Percentiles rank a stretch among this genome's conserved stretches.
Evolutionary conservation across 176 grass and related monocot species (phyloP).

Genomic region (Zea luxurians): DNA sequence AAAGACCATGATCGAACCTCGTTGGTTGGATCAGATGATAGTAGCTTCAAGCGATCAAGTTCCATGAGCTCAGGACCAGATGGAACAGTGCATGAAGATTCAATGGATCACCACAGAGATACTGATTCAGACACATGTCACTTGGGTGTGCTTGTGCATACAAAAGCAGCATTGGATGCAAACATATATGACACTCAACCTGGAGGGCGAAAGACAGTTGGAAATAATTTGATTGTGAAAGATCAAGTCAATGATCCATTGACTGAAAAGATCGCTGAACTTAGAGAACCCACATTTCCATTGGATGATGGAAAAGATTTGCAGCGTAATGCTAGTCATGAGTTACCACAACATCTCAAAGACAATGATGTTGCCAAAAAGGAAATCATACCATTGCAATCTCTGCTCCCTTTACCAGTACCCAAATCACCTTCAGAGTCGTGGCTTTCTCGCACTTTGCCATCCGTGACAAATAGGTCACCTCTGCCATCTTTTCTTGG

Average conservation of each 20-base stretch:
- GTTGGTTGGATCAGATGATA: slow-evolving; percentile 45
- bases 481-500: slow-evolving; percentile 72
- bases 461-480: slow-evolving; percentile 65
- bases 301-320: slow-evolving; percentile 38
- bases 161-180: slow-evolving; percentile 24
- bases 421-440: slow-evolving; percentile 97
- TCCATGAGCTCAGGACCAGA: slow-evolving; percentile 61
- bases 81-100: slow-evolving; percentile 47
- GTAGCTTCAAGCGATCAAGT: slow-evolving; percentile 54
- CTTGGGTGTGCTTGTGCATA: slow-evolving; percentile 32
- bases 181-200: slow-evolving; percentile 23
- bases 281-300: slow-evolving; percentile 6
- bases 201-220: slow-evolving; percentile 13
- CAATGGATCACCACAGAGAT: slow-evolving; percentile 45
- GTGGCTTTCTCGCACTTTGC: slow-evolving; percentile 90
- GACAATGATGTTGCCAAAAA: slow-evolving; percentile 32
- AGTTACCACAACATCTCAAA: slow-evolving; percentile 19
- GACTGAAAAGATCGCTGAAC: slow-evolving; percentile 10
- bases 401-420: slow-evolving; percentile 59
- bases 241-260: slow-evolving; percentile 17
- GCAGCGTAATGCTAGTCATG: slow-evolving; percentile 9
- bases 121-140: slow-evolving; percentile 38
- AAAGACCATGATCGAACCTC: slow-evolving; percentile 47
- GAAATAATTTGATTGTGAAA: slow-evolving; percentile 7
- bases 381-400: slow-evolving; percentile 37